Evolutionary conservation across 768 basidiomycete species (phyloP).

Genomic region (Suillus paluster): DNA sequence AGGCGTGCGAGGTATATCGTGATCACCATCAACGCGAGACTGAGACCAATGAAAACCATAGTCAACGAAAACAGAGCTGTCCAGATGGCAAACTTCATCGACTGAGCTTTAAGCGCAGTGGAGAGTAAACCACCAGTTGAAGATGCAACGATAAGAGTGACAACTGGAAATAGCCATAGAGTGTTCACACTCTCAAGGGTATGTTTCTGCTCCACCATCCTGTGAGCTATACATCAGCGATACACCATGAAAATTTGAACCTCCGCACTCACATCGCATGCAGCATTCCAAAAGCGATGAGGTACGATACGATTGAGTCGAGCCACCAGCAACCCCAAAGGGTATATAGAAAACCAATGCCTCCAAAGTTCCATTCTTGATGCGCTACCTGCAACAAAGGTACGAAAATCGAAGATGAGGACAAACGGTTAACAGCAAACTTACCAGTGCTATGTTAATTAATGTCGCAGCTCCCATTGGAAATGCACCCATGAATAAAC

Average conservation of each 20-base stretch:
- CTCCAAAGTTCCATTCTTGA: constrained; percentile 41
- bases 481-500: constrained; percentile 47
- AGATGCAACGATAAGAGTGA: constrained; percentile 57
- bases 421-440: constrained; percentile 13
- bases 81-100: constrained; percentile 42
- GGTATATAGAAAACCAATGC: constrained; percentile 41
- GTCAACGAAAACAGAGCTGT: constrained; percentile 48
- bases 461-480: constrained; percentile 52
- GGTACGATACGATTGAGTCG: constrained; percentile 44
- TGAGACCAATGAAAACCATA: constrained; percentile 50
- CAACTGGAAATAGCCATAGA: constrained; percentile 55
- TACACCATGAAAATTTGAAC: not conserved
- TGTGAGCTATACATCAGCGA: constrained; percentile 19
- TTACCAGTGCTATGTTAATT: constrained; percentile 44
- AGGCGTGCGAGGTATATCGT: constrained; percentile 50
- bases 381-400: constrained; percentile 31
- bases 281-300: constrained; percentile 52
- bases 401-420: not conserved
- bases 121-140: constrained; percentile 53
- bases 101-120: constrained; percentile 39
- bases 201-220: constrained; percentile 50
- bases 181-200: constrained; percentile 44
- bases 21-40: constrained; percentile 53
- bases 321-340: constrained; percentile 60
- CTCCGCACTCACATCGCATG: constrained; percentile 45